Base-by-base conservation (phyloP, 1,284 basidiomycete genomes). In the Kwoniella shivajii region DNA sequence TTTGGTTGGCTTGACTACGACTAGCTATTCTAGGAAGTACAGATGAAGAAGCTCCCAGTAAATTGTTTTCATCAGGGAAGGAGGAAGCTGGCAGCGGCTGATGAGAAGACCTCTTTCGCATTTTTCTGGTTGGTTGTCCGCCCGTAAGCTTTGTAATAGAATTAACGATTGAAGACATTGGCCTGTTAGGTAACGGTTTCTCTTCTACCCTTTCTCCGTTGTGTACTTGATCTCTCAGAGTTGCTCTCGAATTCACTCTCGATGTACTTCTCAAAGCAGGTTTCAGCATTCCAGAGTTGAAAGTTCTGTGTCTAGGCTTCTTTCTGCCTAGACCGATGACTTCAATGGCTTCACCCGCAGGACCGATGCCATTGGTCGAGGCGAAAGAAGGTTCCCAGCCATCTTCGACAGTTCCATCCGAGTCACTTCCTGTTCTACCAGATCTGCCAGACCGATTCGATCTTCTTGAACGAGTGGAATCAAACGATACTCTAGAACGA, bases 301-400 rank as follows among this genome's bases (percentile, higher is more conserved):
- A 68, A 7, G 58, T 67, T 36, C 71, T 41, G 45, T 73, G 71
- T 43, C 65, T 31, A 20, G 71, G 71, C 31, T 63, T 61, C 46
- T 72, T 73, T 43, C 67, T 57, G 2, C 69, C 69, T 10, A 71
- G 49, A 0, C 67, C 67, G 30, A 73, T 73, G n/a, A 68, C 60
- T 37, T 73, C 67, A 41, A 72, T 65, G 4, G 69, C 66, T 30
- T 73, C 71, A 6, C 68, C 68, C 2, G 59, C 64, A 11, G 67
- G 64, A 6, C 71, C 71, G 6, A 67, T 63, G n/a, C 67, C 63
- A 6, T 50, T 47, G 3, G 59, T 34, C 16, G 47, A 41, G n/a
- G 65, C 68, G 34, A 69, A 69, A 11, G 52, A 54, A 3, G 68
- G 63, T n/a, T 71, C 65, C 57, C 54, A 65, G 11, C 51, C 34